These are phyloP conservation scores for Fusarium denticulatum DNA, from an alignment of 2,329 filamentous ascomycete species.

Conservation along the genomic window DNA sequence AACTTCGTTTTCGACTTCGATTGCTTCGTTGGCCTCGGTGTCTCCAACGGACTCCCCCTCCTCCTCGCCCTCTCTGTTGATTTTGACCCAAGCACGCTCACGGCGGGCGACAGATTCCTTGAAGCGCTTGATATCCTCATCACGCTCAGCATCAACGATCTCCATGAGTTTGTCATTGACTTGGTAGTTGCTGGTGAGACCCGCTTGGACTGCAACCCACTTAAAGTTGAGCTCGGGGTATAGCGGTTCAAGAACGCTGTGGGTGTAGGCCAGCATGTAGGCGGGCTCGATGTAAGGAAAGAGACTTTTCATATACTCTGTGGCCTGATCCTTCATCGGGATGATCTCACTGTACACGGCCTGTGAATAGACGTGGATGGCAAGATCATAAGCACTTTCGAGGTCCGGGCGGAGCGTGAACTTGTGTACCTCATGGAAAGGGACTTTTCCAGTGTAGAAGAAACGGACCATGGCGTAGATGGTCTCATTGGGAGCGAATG, in stretches of 20 bases:
- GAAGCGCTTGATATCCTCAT: not conserved
- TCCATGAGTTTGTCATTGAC: not conserved
- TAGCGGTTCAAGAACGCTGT: not conserved
- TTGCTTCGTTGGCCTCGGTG: not conserved
- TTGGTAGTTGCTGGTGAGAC: not conserved
- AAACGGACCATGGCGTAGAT: not conserved
- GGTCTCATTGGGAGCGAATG: not conserved
- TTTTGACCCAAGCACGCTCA: not conserved
- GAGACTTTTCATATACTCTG: not conserved
- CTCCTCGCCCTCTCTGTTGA: not conserved
- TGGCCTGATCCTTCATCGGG: not conserved
- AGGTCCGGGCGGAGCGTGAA: not conserved
- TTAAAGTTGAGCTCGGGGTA: not conserved
- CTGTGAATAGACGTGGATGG: not conserved
- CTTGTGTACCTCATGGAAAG: not conserved
- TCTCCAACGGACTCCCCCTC: not conserved
- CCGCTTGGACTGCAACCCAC: not conserved
- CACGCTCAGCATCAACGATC: not conserved
- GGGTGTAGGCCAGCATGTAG: not conserved
- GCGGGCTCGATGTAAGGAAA: not conserved
- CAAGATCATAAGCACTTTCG: not conserved
- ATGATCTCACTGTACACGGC: not conserved
- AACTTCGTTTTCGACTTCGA: not conserved
- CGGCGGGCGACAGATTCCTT: not conserved
- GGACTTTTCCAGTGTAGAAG: not conserved